phyloP scores from a whole-genome alignment of 495 filamentous ascomycete genomes.

The Penicillium verhagenii region DNA sequence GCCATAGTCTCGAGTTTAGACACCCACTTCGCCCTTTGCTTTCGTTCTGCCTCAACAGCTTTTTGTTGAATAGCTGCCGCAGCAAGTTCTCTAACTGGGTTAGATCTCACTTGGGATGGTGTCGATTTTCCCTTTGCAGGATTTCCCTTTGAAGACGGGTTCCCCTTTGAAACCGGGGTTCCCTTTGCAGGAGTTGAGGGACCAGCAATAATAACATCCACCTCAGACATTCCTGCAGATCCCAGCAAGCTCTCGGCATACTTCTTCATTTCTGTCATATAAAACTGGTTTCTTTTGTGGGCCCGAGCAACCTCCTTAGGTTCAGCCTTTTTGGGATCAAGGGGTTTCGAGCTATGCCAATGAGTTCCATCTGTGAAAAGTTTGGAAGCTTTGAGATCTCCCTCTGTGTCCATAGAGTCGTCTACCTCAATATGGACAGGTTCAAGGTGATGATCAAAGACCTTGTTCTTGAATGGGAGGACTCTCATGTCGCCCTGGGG shows the following conservation, averaged over 20 bases:
- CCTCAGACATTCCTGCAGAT: neutral
- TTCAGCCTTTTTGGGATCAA: conserved; percentile 40
- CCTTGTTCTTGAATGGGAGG: conserved; percentile 17
- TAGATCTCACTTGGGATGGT: neutral
- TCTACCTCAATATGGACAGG: conserved; percentile 48
- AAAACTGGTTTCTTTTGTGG: conserved; percentile 21
- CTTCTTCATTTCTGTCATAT: conserved; percentile 45
- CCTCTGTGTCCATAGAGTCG: conserved; percentile 7
- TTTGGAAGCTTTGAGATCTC: conserved; percentile 6
- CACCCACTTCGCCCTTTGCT: neutral
- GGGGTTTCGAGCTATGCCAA: conserved; percentile 61
- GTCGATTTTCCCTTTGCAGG: neutral
- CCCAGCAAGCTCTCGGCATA: conserved; percentile 66
- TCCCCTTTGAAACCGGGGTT: too few species aligned
- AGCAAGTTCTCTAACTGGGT: neutral
- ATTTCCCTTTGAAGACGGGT: too few species aligned
- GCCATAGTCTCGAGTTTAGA: neutral
- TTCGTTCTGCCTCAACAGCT: neutral
- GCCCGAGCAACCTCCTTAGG: conserved; percentile 2
- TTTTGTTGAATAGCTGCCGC: neutral
- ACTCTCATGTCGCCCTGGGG: neutral
- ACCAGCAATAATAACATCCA: conserved; percentile 5
- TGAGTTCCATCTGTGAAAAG: conserved; percentile 61
- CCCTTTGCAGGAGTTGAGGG: neutral
- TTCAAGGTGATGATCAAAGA: conserved; percentile 56